Base-by-base conservation (phyloP, 164 flowering plant genomes). In the Stephania japonica region DNA sequence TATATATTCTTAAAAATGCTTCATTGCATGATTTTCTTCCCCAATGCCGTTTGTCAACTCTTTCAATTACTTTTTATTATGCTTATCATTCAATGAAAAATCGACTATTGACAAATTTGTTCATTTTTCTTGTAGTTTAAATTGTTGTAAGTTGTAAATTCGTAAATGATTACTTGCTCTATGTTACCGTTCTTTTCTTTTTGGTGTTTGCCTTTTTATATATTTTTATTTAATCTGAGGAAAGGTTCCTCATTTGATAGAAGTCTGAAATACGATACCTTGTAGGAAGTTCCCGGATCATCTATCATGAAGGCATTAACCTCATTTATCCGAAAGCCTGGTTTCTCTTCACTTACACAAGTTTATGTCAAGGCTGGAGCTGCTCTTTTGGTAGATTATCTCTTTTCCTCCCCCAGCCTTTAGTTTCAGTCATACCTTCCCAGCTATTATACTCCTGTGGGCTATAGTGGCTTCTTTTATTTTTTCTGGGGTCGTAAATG, bases 251-350 rank as follows among this genome's bases (percentile, higher is more conserved):
- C 24, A n/a, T 7, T 21, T 59, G 64, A 59, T 5, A 19, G 21
- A 19, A 59, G 64, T 50, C 68, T 75, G 27, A 75, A 67, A 43
- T 65, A 25, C 21, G 61, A 42, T 67, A 27, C 41, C 64, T 75
- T 75, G 25, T 78, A 93, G 97, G 94, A 85, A 72, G 85, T 91
- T 79, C 73, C 90, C 68, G 94, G 96, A 43, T 79, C 93, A 61
- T 82, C 93, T 61, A 78, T 93, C 53, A 21, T 90, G 43, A 86
- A 80, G 76, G 80, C 85, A 19, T 72, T 93, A 84, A 75, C 88
- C 32, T 76, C 88, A 71, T 77, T 88, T 75, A 71, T 86, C 59
- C 82, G 84, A 42, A 87, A 84, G 77, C 89, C 90, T 19, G 90
- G 84, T 66, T 85, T 84, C 76, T 78, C 85, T 79, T 70, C 93